phyloP scores from a whole-genome alignment of 108 stramenopile genomes.

The Asterionellopsis glacialis region DNA sequence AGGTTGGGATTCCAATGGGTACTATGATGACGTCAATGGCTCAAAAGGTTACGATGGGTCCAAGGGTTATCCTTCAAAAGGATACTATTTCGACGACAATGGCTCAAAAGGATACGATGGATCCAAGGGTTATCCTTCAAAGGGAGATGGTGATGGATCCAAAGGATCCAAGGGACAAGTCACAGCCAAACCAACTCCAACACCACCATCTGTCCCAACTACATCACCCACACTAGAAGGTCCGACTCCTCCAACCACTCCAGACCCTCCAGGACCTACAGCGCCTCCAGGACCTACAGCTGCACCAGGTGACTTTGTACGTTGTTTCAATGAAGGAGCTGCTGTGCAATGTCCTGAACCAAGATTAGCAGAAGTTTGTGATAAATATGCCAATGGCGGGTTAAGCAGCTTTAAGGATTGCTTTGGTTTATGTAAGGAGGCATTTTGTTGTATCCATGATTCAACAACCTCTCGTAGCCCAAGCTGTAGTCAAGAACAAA shows the following conservation, averaged over 20 bases:
- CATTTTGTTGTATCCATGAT: constrained; percentile 48
- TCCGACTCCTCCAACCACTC: neutral
- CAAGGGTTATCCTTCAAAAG: too few relatives aligned
- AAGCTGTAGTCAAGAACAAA: constrained; percentile 34
- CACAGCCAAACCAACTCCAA: neutral
- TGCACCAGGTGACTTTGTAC: neutral
- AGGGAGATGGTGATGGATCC: too few relatives aligned
- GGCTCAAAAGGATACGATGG: too few relatives aligned
- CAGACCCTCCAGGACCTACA: too few relatives aligned
- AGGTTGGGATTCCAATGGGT: too few relatives aligned
- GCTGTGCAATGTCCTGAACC: constrained; percentile 1
- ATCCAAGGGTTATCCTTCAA: too few relatives aligned
- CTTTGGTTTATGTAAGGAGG: constrained; percentile 23
- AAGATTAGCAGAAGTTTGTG: constrained; percentile 12
- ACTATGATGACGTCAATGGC: too few relatives aligned
- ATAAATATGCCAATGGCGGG: constrained; percentile 28
- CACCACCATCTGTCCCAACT: neutral
- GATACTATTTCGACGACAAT: too few relatives aligned
- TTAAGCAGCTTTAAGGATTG: constrained; percentile 30
- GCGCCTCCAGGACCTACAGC: neutral
- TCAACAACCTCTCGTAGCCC: constrained; percentile 13
- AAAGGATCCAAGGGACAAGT: too few relatives aligned
- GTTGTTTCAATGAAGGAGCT: neutral
- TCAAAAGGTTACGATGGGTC: too few relatives aligned
- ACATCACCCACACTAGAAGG: neutral